Conservation (phyloP, 2,329 filamentous ascomycete species). For the Phaeosphaeriaceae sp. region DNA sequence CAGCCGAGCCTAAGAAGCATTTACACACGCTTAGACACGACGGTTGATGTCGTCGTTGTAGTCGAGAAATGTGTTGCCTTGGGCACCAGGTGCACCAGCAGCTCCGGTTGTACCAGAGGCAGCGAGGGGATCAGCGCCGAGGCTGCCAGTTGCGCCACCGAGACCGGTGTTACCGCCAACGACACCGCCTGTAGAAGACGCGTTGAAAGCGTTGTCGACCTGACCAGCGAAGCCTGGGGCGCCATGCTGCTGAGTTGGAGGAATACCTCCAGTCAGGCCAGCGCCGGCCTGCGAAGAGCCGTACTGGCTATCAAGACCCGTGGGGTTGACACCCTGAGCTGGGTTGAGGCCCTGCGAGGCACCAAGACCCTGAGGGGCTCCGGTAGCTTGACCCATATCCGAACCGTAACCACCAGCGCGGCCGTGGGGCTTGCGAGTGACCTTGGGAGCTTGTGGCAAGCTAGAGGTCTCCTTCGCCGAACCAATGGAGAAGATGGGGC, state of each 20-base stretch:
- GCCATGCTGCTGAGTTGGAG: slow-evolving; percentile 17
- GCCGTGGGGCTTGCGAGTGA: slow-evolving; percentile 67
- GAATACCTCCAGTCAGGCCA: slow-evolving; percentile 19
- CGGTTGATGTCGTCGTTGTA: slow-evolving; percentile 55
- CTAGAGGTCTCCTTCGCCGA: slow-evolving; percentile 74
- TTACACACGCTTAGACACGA: slow-evolving; percentile 24
- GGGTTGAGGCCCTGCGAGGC: slow-evolving; percentile 21
- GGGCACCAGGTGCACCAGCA: slow-evolving; percentile 12
- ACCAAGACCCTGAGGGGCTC: slow-evolving; percentile 22
- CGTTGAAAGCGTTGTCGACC: slow-evolving; percentile 53
- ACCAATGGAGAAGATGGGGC: slow-evolving; percentile 89
- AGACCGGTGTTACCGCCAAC: slow-evolving; percentile 12
- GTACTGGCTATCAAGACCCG: slow-evolving; percentile 12
- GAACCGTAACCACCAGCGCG: slow-evolving; percentile 46
- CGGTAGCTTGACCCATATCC: slow-evolving; percentile 18
- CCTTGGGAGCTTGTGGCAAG: slow-evolving; percentile 65
- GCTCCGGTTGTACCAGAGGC: slow-evolving; percentile 11
- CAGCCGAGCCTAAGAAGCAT: slow-evolving; percentile 3
- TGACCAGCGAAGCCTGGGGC: slow-evolving; percentile 51
- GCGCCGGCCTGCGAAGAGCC: slow-evolving; percentile 13
- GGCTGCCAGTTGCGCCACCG: slow-evolving; percentile 8
- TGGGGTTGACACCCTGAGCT: slow-evolving; percentile 5
- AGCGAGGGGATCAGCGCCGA: slow-evolving; percentile 19
- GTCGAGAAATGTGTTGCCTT: slow-evolving; percentile 32
- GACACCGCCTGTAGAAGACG: slow-evolving; percentile 15